phyloP scores from a whole-genome alignment of 2,329 filamentous ascomycete genomes.

The Ceratocystis papillata region DNA sequence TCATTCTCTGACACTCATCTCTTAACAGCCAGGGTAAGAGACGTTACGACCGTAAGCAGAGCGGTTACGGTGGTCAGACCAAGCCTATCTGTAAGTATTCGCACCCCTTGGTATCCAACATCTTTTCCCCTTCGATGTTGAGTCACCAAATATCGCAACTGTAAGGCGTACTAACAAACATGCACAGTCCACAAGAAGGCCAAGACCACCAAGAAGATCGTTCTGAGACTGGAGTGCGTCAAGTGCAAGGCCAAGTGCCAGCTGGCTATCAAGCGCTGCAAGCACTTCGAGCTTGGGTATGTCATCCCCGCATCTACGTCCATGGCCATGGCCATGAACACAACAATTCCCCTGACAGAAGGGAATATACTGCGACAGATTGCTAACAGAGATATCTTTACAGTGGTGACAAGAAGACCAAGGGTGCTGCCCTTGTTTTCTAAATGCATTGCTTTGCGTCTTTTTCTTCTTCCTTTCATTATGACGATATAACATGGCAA shows the following conservation, averaged over 20 bases:
- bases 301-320: slow-evolving; percentile 33
- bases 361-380: slow-evolving; percentile 15
- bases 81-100: slow-evolving; percentile 68
- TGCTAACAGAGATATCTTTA: slow-evolving; percentile 35
- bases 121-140: background rate
- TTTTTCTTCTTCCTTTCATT: slow-evolving; percentile 37
- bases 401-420: slow-evolving; percentile 99
- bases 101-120: background rate
- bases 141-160: background rate
- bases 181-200: slow-evolving; percentile 91
- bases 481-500: slow-evolving; percentile 36
- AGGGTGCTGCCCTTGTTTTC: slow-evolving; percentile 99
- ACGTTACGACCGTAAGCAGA: slow-evolving; percentile 98
- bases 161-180: slow-evolving; percentile 8
- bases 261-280: slow-evolving; percentile 98
- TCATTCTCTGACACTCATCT: slow-evolving; percentile 11
- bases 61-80: slow-evolving; percentile 99
- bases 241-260: slow-evolving; percentile 97
- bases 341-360: background rate
- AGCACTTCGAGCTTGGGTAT: slow-evolving; percentile 99
- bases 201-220: slow-evolving; percentile 99
- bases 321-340: background rate
- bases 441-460: slow-evolving; percentile 51
- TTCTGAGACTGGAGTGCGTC: slow-evolving; percentile 95
- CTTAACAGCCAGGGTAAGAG: slow-evolving; percentile 73